These are phyloP conservation scores for Ceratobasidium sp. DNA, from an alignment of 1,284 basidiomycete species.

Conservation along the genomic window DNA sequence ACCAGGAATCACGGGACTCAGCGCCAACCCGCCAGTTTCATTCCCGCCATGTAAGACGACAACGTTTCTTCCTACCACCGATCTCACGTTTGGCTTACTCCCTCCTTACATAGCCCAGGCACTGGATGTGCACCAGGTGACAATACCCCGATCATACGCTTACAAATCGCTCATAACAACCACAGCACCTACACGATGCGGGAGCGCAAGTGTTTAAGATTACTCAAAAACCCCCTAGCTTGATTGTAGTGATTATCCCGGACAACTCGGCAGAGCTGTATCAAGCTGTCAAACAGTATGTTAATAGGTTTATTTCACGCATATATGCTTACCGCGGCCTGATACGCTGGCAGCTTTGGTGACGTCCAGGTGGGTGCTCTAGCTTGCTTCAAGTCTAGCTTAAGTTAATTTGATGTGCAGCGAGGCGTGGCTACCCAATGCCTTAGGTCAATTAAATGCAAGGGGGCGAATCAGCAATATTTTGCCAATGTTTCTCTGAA, in stretches of 20 bases:
- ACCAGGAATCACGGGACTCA: slow-evolving; percentile 22
- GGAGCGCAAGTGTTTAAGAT: slow-evolving; percentile 24
- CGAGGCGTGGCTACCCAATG: slow-evolving; percentile 82
- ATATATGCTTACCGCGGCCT: background rate
- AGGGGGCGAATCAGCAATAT: slow-evolving; percentile 73
- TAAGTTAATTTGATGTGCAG: slow-evolving; percentile 32
- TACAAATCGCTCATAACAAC: background rate
- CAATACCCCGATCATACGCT: background rate
- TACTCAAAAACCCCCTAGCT: slow-evolving; percentile 22
- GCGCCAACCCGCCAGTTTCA: slow-evolving; percentile 9
- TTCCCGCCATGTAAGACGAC: slow-evolving; percentile 23
- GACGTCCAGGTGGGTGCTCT: slow-evolving; percentile 58
- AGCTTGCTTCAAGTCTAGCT: background rate
- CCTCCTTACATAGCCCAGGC: background rate
- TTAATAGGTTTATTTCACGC: background rate
- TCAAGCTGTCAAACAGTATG: slow-evolving; percentile 46
- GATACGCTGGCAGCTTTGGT: slow-evolving; percentile 65
- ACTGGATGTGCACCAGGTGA: slow-evolving; percentile 23
- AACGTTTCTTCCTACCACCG: background rate
- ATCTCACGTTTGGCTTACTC: background rate
- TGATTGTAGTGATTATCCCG: slow-evolving; percentile 47
- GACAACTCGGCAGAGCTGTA: slow-evolving; percentile 46
- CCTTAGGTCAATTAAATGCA: slow-evolving; percentile 71
- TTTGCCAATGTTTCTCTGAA: slow-evolving; percentile 83
- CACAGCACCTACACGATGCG: slow-evolving; percentile 24